Evolutionary conservation across 305 asterid species (phyloP).

Genomic region (Solanum hybrid): DNA sequence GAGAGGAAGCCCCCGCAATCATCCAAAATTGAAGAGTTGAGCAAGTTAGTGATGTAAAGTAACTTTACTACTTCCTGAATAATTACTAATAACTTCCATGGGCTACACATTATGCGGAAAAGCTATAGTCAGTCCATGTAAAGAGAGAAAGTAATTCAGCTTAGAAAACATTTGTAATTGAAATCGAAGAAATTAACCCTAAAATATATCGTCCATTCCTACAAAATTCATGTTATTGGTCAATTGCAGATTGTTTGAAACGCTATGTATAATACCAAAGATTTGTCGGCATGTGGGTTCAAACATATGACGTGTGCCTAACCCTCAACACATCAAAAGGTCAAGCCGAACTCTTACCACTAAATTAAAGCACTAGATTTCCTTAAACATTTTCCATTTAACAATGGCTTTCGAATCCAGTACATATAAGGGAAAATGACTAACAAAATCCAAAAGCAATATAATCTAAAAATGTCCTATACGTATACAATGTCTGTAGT

Average conservation of each 20-base stretch:
- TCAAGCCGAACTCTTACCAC: neutral
- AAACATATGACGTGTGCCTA: neutral
- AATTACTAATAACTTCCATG: neutral
- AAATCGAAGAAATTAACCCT: neutral
- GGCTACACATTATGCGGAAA: neutral
- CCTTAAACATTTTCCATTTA: neutral
- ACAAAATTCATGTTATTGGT: too few species aligned
- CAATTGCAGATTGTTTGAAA: too few species aligned
- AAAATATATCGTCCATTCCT: neutral
- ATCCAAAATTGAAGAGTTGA: neutral
- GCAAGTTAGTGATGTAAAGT: neutral
- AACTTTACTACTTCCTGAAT: neutral
- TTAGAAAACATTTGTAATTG: neutral
- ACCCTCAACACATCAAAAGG: neutral
- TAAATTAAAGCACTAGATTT: neutral
- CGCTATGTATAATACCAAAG: too few species aligned
- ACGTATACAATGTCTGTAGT: neutral
- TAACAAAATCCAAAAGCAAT: neutral
- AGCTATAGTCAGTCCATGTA: neutral
- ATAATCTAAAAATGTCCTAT: neutral
- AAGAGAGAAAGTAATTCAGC: neutral
- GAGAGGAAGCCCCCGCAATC: neutral
- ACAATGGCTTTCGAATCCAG: neutral
- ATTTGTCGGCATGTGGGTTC: neutral
- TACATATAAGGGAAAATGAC: neutral